Percentiles rank a stretch among this genome's conserved stretches.
phyloP scores from a whole-genome alignment of 1,139 yeast genomes.

The Kodamaea suecica region DNA sequence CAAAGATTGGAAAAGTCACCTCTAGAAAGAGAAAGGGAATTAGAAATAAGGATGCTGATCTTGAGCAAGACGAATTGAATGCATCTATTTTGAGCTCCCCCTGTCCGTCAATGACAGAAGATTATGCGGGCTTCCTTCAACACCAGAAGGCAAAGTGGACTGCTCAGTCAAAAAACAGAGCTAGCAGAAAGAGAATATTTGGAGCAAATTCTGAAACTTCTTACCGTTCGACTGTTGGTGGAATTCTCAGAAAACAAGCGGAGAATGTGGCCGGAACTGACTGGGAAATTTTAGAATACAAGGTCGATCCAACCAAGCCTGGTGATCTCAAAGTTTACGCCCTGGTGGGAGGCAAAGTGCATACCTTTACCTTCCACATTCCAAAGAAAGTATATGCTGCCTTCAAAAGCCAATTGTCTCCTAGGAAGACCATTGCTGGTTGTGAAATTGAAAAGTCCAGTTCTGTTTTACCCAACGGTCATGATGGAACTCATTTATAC shows the following conservation, averaged over 20 bases:
- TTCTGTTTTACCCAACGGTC: conserved; percentile 70
- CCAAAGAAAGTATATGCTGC: conserved; percentile 72
- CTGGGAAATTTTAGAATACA: conserved; percentile 84
- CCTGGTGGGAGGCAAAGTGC: conserved; percentile 67
- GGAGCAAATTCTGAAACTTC: conserved; percentile 58
- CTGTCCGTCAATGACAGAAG: conserved; percentile 71
- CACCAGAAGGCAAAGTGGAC: conserved; percentile 88
- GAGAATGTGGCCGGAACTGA: conserved; percentile 70
- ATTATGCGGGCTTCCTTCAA: conserved; percentile 71
- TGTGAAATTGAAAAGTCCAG: conserved; percentile 60
- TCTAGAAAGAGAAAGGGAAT: conserved; percentile 37
- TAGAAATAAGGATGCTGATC: conserved; percentile 23
- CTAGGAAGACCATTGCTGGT: conserved; percentile 44
- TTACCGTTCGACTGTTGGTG: conserved; percentile 56
- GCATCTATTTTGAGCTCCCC: conserved; percentile 47
- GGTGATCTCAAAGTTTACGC: conserved; percentile 79
- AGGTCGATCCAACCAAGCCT: conserved; percentile 52
- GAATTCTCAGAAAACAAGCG: conserved; percentile 72
- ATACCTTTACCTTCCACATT: conserved; percentile 66
- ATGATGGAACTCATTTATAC: conserved; percentile 53
- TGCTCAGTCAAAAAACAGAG: conserved; percentile 65
- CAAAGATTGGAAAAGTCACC: conserved; percentile 52
- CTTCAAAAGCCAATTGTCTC: conserved; percentile 51
- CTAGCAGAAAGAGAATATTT: conserved; percentile 71
- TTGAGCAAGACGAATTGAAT: conserved; percentile 40